Conservation (phyloP, 1,284 basidiomycete species). For the Schizopora paradoxa region DNA sequence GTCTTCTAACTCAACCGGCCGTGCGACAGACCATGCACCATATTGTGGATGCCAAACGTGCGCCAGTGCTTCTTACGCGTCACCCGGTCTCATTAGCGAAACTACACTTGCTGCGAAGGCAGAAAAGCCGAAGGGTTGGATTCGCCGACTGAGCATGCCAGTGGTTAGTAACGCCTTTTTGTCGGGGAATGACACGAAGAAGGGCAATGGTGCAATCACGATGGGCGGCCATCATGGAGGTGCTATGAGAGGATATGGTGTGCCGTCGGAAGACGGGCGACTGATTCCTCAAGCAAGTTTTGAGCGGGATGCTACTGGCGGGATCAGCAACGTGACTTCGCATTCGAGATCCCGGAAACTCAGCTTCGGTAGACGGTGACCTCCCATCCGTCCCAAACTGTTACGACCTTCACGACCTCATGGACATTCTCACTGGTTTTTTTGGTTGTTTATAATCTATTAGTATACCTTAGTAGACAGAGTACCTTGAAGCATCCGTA, state of each 20-base stretch:
- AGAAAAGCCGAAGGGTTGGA: conserved; percentile 68
- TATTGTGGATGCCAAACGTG: conserved; percentile 22
- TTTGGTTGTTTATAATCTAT: too few relatives aligned
- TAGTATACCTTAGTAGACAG: too few relatives aligned
- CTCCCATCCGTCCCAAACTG: too few relatives aligned
- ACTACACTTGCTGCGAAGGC: conserved; percentile 36
- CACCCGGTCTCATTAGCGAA: conserved; percentile 28
- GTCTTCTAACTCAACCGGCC: conserved; percentile 14
- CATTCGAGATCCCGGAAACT: conserved; percentile 12
- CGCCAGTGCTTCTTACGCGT: conserved; percentile 19
- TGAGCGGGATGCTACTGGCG: conserved; percentile 30
- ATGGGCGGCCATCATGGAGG: conserved; percentile 35
- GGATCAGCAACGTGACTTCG: conserved; percentile 29
- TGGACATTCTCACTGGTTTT: too few relatives aligned
- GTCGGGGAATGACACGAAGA: conserved; percentile 23
- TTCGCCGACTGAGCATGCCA: conserved; percentile 71
- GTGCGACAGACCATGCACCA: conserved; percentile 19
- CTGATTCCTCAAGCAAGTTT: conserved; percentile 40
- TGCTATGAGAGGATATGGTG: conserved; percentile 20
- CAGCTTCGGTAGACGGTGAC: conserved; percentile 17
- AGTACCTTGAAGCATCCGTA: too few relatives aligned
- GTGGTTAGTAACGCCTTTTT: conserved; percentile 49
- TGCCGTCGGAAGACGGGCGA: conserved; percentile 23
- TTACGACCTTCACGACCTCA: too few relatives aligned
- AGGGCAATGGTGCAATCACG: conserved; percentile 19